Conservation (phyloP, 441 rosid species). For the Metrosideros polymorpha region DNA sequence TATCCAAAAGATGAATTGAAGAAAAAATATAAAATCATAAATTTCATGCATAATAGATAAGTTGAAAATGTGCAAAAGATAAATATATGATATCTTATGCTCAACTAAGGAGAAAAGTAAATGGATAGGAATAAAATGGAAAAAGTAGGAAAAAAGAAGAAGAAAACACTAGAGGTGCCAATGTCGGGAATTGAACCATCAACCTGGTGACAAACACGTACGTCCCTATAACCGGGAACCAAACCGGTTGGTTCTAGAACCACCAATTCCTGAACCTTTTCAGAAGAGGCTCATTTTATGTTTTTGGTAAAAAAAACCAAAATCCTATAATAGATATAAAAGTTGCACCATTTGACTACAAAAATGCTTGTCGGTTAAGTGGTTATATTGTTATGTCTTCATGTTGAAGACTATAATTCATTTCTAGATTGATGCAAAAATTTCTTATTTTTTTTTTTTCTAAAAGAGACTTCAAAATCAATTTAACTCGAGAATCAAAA, state of each 20-base stretch:
- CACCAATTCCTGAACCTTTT: too few relatives aligned
- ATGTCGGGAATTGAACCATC: background rate
- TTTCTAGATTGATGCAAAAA: background rate
- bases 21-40: background rate
- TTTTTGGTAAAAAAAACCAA: background rate
- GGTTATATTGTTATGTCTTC: background rate
- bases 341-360: background rate
- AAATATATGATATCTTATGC: background rate
- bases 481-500: background rate
- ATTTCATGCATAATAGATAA: background rate
- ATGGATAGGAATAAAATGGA: background rate
- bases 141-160: background rate
- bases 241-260: too few relatives aligned
- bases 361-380: background rate
- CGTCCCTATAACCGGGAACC: background rate
- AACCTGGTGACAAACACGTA: background rate
- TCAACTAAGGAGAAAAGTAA: background rate
- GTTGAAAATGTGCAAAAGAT: background rate
- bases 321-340: background rate
- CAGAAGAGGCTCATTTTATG: background rate
- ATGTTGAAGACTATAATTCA: background rate
- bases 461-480: background rate
- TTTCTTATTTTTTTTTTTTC: background rate
- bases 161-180: background rate
- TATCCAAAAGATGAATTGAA: too few relatives aligned